phyloP scores from a whole-genome alignment of 768 basidiomycete species.

The Termitomyces sp. region DNA sequence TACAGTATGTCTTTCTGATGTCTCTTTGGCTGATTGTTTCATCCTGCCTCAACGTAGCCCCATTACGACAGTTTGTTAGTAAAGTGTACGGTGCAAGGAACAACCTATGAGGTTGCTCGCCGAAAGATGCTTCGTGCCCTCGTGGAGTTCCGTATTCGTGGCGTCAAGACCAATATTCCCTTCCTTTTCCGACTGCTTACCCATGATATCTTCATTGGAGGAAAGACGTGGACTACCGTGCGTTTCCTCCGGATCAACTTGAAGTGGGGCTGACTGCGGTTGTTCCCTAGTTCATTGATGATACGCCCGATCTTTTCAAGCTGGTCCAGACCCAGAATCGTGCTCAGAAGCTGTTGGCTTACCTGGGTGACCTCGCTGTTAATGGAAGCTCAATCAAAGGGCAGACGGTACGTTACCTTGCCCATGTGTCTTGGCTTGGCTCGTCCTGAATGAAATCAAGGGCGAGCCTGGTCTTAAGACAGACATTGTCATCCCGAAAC shows the following conservation, averaged over 20 bases:
- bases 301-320: constrained; percentile 99
- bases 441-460: constrained; percentile 18
- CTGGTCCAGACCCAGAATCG: constrained; percentile 97
- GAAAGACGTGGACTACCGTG: constrained; percentile 95
- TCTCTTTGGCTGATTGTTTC: not conserved
- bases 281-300: constrained; percentile 84
- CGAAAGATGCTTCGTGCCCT: constrained; percentile 98
- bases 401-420: constrained; percentile 45
- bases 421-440: not conserved
- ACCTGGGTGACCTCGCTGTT: constrained; percentile 96
- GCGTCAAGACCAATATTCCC: constrained; percentile 99
- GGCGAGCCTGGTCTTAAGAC: constrained; percentile 93
- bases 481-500: constrained; percentile 77
- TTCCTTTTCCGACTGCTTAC: constrained; percentile 98
- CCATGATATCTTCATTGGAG: constrained; percentile 91
- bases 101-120: constrained; percentile 97
- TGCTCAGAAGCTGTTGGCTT: constrained; percentile 94
- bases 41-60: constrained; percentile 45
- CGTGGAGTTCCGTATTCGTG: constrained; percentile 99
- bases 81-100: constrained; percentile 92
- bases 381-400: constrained; percentile 98
- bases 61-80: constrained; percentile 98
- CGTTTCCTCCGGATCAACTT: not conserved
- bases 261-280: not conserved
- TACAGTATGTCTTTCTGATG: constrained; percentile 47